Evolutionary conservation across 371 early-diverging fungal genomes (phyloP).

Genomic region (Circinella umbellata): DNA sequence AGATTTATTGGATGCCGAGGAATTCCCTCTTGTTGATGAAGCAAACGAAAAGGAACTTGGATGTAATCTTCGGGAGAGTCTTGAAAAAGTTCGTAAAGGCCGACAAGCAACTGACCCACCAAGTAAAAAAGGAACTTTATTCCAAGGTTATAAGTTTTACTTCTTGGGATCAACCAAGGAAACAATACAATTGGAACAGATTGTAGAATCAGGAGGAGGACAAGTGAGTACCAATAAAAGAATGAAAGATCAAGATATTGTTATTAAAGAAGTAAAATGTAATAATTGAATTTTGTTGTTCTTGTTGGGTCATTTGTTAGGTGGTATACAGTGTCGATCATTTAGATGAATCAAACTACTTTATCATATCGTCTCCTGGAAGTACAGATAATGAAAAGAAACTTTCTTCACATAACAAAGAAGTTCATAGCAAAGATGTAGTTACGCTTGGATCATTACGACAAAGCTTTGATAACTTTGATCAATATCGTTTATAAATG

Average conservation of each 20-base stretch:
- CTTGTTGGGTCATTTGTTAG: no score
- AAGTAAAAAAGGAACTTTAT: not conserved
- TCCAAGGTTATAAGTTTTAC: not conserved
- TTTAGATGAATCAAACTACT: no score
- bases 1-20: conserved; percentile 6
- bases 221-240: no score
- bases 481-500: no score
- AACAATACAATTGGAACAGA: not conserved
- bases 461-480: conserved; percentile 16
- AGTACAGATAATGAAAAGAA: not conserved
- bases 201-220: no score
- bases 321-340: no score
- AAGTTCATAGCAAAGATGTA: conserved; percentile 17
- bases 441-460: conserved; percentile 22
- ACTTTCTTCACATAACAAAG: conserved; percentile 13
- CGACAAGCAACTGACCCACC: not conserved
- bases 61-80: conserved; percentile 21
- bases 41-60: conserved; percentile 18
- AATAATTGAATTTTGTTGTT: no score
- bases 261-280: no score
- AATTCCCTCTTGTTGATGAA: not conserved
- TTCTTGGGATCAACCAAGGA: not conserved
- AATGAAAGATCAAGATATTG: no score
- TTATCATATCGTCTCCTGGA: no score
- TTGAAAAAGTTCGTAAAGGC: not conserved